phyloP scores from a whole-genome alignment of 805 yeast genomes.

The Pichia manshurica region DNA sequence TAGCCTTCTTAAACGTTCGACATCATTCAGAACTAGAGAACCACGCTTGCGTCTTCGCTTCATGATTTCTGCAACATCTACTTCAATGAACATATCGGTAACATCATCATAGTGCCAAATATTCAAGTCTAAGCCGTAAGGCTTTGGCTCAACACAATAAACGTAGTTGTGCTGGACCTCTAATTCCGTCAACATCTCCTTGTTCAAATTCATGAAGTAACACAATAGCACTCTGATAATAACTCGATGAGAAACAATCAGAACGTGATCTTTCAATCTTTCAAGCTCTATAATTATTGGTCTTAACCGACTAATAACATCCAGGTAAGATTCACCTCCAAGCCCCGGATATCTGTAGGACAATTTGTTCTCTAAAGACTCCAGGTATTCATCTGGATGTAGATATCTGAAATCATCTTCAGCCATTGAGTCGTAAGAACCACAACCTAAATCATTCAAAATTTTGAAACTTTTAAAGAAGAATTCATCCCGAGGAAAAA shows the following conservation, averaged over 20 bases:
- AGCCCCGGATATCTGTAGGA: constrained; percentile 33
- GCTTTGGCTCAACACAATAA: constrained; percentile 35
- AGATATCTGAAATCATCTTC: constrained; percentile 27
- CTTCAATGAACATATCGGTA: constrained; percentile 33
- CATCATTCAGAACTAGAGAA: constrained; percentile 19
- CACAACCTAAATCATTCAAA: constrained; percentile 33
- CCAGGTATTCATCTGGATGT: constrained; percentile 26
- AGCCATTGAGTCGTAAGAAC: constrained; percentile 29
- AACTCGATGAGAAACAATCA: constrained; percentile 32
- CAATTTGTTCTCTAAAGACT: constrained; percentile 27
- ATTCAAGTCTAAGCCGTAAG: constrained; percentile 34
- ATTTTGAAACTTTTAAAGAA: constrained; percentile 29
- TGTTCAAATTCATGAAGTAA: constrained; percentile 33
- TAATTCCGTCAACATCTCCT: constrained; percentile 34
- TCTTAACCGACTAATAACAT: constrained; percentile 31
- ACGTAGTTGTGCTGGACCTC: constrained; percentile 33
- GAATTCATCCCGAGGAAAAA: constrained; percentile 28
- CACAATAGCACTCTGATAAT: constrained; percentile 32
- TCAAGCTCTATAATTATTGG: constrained; percentile 34
- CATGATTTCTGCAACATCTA: constrained; percentile 34
- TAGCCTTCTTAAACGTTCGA: constrained; percentile 14
- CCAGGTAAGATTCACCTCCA: constrained; percentile 36
- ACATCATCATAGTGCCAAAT: constrained; percentile 33
- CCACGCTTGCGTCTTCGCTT: constrained; percentile 30
- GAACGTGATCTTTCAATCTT: constrained; percentile 31